A percentile compares a stretch with the other conserved stretches of the same genome.
Evolutionary conservation across 306 rosid species (phyloP).

Genomic region (Cucumis melo): DNA sequence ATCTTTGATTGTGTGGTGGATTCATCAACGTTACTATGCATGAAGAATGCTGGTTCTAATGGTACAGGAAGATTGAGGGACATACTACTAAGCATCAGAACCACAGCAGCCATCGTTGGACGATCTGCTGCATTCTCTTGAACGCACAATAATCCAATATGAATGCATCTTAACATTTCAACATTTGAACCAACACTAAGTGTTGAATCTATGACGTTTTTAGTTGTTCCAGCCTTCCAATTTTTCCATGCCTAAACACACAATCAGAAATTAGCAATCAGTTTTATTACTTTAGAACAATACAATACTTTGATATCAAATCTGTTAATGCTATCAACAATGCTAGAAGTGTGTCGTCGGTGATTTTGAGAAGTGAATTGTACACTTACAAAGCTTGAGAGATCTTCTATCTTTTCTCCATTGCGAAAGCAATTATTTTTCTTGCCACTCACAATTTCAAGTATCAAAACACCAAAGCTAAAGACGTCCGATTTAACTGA

Average conservation of each 20-base stretch:
- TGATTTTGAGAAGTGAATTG: background rate
- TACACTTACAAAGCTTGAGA: background rate
- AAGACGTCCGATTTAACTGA: slow-evolving; percentile 35
- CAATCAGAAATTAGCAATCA: background rate
- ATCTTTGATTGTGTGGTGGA: background rate
- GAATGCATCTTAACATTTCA: slow-evolving; percentile 8
- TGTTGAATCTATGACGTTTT: background rate
- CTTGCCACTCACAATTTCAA: slow-evolving; percentile 35
- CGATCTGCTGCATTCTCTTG: slow-evolving; percentile 14
- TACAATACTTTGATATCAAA: too few relatives aligned
- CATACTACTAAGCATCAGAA: slow-evolving; percentile 16
- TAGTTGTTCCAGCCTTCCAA: background rate
- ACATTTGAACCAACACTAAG: background rate
- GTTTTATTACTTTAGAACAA: background rate
- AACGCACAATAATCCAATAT: slow-evolving; percentile 20
- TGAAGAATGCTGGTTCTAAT: background rate
- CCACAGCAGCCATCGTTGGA: slow-evolving; percentile 17
- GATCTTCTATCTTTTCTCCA: background rate
- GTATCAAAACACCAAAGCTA: slow-evolving; percentile 31
- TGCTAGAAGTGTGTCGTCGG: too few relatives aligned
- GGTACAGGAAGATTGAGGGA: slow-evolving; percentile 2
- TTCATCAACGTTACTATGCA: background rate
- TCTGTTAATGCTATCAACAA: background rate
- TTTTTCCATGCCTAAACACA: background rate
- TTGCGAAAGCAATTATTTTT: background rate